These are phyloP conservation scores for Prunus salicina DNA, from an alignment of 306 rosid genomes.

Conservation along the genomic window DNA sequence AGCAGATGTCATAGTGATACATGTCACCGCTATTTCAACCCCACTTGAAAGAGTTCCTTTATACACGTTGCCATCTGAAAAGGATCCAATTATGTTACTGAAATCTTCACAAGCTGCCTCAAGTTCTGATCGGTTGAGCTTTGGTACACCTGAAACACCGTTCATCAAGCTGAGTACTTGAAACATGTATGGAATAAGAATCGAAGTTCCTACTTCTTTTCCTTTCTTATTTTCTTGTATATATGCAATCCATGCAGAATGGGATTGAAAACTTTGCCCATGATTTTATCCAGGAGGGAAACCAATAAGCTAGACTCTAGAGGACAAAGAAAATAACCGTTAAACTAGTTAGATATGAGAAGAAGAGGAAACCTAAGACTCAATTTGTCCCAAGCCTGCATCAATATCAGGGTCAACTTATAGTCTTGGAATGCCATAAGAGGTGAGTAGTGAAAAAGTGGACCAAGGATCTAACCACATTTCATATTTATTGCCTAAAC, in stretches of 20 bases:
- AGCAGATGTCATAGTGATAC: constrained; percentile 45
- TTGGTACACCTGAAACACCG: constrained; percentile 72
- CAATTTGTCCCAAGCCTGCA: background rate
- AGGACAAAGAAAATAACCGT: background rate
- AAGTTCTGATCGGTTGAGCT: constrained; percentile 68
- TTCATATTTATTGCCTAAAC: background rate
- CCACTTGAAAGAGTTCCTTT: constrained; percentile 95
- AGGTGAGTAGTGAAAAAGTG: background rate
- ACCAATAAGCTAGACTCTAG: too few relatives aligned
- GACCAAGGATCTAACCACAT: background rate
- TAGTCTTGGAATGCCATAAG: background rate
- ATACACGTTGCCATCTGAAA: constrained; percentile 59
- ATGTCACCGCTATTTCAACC: constrained; percentile 89
- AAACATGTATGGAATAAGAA: background rate
- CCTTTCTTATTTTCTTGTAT: too few relatives aligned
- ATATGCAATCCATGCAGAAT: too few relatives aligned
- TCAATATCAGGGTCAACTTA: background rate
- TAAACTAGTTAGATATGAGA: too few relatives aligned
- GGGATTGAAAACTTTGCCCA: too few relatives aligned
- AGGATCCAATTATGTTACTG: constrained; percentile 77
- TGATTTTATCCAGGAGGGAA: too few relatives aligned
- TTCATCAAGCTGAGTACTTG: constrained; percentile 10
- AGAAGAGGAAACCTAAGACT: background rate
- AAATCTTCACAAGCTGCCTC: constrained; percentile 91
- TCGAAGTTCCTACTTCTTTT: too few relatives aligned